phyloP scores from a whole-genome alignment of 2,329 filamentous ascomycete species.

The Aspergillus bombycis region DNA sequence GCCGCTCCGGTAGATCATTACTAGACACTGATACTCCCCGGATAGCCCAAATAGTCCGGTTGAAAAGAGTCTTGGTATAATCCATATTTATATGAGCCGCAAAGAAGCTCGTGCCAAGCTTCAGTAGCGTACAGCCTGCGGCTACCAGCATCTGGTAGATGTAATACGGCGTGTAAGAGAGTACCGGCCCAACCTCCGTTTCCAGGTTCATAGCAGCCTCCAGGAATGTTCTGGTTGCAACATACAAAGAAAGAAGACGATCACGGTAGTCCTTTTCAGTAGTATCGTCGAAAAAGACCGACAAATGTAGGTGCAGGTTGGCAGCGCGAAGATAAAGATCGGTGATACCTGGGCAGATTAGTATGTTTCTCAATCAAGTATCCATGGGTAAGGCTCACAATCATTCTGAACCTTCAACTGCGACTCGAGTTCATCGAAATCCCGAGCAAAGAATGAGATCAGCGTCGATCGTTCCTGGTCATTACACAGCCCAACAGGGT shows the following conservation, averaged over 20 bases:
- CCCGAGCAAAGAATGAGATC: constrained; percentile 49
- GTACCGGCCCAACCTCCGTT: constrained; percentile 49
- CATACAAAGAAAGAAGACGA: constrained; percentile 49
- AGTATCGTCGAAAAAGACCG: constrained; percentile 54
- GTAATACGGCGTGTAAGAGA: constrained; percentile 62
- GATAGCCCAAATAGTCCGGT: constrained; percentile 61
- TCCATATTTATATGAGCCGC: constrained; percentile 59
- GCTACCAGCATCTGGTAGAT: constrained; percentile 70
- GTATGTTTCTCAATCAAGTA: background rate
- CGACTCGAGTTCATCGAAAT: constrained; percentile 57
- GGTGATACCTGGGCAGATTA: constrained; percentile 42
- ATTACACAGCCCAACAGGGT: constrained; percentile 55
- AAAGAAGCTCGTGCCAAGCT: constrained; percentile 68
- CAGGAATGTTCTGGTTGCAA: constrained; percentile 51
- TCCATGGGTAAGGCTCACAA: constrained; percentile 31
- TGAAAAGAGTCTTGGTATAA: constrained; percentile 60
- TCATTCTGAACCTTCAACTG: constrained; percentile 48
- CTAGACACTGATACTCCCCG: constrained; percentile 62
- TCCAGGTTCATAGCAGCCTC: constrained; percentile 51
- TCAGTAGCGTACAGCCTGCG: constrained; percentile 65
- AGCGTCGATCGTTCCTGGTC: constrained; percentile 49
- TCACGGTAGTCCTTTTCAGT: constrained; percentile 49
- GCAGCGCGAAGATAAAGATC: constrained; percentile 51
- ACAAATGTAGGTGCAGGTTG: constrained; percentile 52
- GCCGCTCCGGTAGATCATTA: constrained; percentile 66